These are phyloP conservation scores for Trametes maxima DNA, from an alignment of 768 basidiomycete species.

Conservation along the genomic window DNA sequence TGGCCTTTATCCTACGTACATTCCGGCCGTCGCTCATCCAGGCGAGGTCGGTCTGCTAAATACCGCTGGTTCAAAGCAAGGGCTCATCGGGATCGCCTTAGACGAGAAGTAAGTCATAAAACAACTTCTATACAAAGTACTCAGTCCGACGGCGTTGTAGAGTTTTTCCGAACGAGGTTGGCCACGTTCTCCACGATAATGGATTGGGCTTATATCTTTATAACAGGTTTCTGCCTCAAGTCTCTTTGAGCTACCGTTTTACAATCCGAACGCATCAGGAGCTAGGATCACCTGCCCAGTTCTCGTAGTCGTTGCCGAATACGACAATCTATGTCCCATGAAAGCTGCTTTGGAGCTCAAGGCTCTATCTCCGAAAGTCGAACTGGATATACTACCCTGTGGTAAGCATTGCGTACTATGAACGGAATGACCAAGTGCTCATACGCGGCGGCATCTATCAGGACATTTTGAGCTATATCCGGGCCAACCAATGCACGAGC, in stretches of 20 bases:
- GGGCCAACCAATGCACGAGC: not conserved
- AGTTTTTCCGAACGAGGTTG: conserved; percentile 20
- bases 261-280: conserved; percentile 10
- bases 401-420: conserved; percentile 4
- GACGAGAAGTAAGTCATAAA: conserved; percentile 1
- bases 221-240: conserved; percentile 17
- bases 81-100: conserved; percentile 19
- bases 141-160: not conserved
- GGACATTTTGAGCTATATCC: conserved; percentile 22
- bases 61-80: conserved; percentile 25
- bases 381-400: not conserved
- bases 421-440: no score
- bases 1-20: conserved; percentile 33
- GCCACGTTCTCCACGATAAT: not conserved
- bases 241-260: conserved; percentile 17
- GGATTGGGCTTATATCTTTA: not conserved
- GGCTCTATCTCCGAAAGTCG: not conserved
- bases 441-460: not conserved
- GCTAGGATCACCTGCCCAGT: conserved; percentile 17
- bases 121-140: not conserved
- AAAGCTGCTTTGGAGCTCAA: not conserved
- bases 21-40: conserved; percentile 32
- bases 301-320: conserved; percentile 6
- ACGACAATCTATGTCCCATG: conserved; percentile 17
- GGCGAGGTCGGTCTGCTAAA: conserved; percentile 35